Evolutionary conservation across 1,284 basidiomycete genomes (phyloP).

Genomic region (Phylloporus sp.): DNA sequence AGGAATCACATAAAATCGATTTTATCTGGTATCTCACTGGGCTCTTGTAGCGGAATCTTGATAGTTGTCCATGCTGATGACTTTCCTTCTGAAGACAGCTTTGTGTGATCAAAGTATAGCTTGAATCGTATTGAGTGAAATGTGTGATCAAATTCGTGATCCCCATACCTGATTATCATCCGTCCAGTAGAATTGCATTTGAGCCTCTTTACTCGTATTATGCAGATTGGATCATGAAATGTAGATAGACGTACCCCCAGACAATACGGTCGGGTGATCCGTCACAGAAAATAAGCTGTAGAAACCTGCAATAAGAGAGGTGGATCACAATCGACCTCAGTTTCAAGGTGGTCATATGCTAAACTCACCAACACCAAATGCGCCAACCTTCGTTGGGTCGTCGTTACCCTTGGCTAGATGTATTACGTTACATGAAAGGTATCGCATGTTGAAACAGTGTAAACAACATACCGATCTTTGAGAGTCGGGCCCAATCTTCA

Average conservation of each 20-base stretch:
- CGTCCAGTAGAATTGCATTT: not conserved
- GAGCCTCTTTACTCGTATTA: not conserved
- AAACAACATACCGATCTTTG: constrained; percentile 75
- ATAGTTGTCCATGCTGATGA: constrained; percentile 87
- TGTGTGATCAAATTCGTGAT: not conserved
- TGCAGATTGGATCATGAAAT: not conserved
- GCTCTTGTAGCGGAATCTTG: constrained; percentile 85
- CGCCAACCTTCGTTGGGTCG: constrained; percentile 67
- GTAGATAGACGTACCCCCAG: constrained; percentile 4
- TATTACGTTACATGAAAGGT: not conserved
- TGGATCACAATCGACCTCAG: not conserved
- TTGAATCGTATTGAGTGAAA: not conserved
- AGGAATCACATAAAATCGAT: constrained; percentile 91
- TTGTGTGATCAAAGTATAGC: not conserved
- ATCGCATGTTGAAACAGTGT: not conserved
- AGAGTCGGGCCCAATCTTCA: constrained; percentile 86
- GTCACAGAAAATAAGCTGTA: constrained; percentile 19
- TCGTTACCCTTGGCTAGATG: constrained; percentile 76
- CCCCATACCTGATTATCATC: not conserved
- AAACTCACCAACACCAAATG: constrained; percentile 70
- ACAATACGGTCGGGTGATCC: not conserved
- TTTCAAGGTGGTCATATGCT: constrained; percentile 36
- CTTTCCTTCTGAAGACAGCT: not conserved
- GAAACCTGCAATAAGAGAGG: constrained; percentile 6
- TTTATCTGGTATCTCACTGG: constrained; percentile 77